phyloP scores from a whole-genome alignment of 176 grass and related monocot genomes.

The Secale cereale region DNA sequence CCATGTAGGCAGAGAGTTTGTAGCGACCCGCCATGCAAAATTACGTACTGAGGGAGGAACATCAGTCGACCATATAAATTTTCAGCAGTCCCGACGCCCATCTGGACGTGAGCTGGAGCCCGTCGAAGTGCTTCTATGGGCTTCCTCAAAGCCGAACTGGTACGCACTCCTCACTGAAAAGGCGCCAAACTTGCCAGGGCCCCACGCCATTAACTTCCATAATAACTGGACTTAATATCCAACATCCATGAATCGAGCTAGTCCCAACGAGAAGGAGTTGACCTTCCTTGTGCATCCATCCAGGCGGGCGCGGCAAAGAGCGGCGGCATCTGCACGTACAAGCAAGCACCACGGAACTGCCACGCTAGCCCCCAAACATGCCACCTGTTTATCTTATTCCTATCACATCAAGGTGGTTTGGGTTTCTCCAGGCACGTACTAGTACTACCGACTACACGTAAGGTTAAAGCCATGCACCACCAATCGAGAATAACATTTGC shows the following conservation, averaged over 20 bases:
- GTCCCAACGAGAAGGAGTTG: not conserved
- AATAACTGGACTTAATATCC: not conserved
- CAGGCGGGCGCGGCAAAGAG: not conserved
- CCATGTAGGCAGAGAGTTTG: too few relatives aligned
- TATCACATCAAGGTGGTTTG: not conserved
- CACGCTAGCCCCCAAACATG: not conserved
- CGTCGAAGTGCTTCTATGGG: too few relatives aligned
- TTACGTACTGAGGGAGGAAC: too few relatives aligned
- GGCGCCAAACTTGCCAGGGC: too few relatives aligned
- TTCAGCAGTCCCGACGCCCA: too few relatives aligned
- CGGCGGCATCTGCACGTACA: constrained; percentile 25
- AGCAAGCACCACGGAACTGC: not conserved
- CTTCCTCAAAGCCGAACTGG: too few relatives aligned
- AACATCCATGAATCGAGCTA: not conserved
- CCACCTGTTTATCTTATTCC: not conserved
- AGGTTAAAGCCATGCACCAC: not conserved
- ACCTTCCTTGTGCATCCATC: not conserved
- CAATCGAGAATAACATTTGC: not conserved
- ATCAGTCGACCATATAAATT: too few relatives aligned
- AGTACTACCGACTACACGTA: not conserved
- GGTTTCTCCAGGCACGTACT: not conserved
- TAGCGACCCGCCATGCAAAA: too few relatives aligned
- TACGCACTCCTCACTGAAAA: too few relatives aligned
- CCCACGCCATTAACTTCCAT: too few relatives aligned
- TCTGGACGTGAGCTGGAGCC: too few relatives aligned